These are phyloP conservation scores for Skeletonema tropicum DNA, from an alignment of 108 stramenopile genomes.

Conservation along the genomic window DNA sequence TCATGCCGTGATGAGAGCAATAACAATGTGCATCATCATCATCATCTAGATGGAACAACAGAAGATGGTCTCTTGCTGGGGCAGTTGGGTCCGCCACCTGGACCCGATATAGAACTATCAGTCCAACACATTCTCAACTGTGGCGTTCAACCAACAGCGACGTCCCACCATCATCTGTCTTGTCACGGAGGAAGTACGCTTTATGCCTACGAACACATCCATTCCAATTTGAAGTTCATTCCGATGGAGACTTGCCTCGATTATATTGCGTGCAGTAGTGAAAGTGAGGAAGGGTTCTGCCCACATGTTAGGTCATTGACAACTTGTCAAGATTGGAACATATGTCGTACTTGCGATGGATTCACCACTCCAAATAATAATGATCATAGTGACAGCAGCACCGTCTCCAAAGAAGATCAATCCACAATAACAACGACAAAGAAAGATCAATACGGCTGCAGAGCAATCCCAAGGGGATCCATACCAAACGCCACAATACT, in stretches of 20 bases:
- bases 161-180: constrained; percentile 22
- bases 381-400: neutral
- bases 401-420: neutral
- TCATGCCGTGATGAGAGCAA: neutral
- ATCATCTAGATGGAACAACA: neutral
- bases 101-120: constrained; percentile 41
- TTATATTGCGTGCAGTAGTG: constrained; percentile 86
- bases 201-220: constrained; percentile 71
- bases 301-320: constrained; percentile 58
- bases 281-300: constrained; percentile 82
- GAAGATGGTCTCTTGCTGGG: neutral
- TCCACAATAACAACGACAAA: neutral
- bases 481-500: constrained; percentile 64
- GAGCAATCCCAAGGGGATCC: constrained; percentile 22
- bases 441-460: constrained; percentile 49
- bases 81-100: constrained; percentile 41
- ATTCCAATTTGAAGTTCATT: constrained; percentile 48
- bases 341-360: constrained; percentile 73
- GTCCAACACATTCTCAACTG: constrained; percentile 66
- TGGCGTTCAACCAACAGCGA: constrained; percentile 5
- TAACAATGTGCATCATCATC: neutral
- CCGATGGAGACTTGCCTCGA: constrained; percentile 84
- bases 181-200: constrained; percentile 74
- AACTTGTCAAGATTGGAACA: constrained; percentile 70
- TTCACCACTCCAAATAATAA: neutral